Conservation (phyloP, 106 monocot genomes). For the Dendrobium chrysotoxum region DNA sequence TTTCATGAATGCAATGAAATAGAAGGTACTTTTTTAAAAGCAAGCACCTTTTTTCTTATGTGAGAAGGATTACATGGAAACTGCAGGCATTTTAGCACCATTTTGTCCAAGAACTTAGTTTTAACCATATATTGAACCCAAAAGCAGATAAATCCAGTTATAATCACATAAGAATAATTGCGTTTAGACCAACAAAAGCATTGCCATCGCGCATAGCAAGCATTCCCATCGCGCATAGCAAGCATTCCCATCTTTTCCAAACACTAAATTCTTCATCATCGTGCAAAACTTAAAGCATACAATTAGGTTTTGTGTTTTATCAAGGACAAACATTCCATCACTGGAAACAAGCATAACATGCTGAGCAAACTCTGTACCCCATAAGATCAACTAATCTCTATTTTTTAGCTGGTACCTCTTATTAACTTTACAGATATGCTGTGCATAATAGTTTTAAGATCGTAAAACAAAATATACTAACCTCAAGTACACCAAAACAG, state of each 20-base stretch:
- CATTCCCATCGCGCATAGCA: no score
- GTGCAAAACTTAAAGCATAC: not conserved
- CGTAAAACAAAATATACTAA: not conserved
- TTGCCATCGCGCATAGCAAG: no score
- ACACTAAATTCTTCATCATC: no score
- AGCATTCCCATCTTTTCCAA: no score
- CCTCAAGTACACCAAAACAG: not conserved
- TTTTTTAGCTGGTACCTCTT: not conserved
- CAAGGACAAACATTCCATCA: not conserved
- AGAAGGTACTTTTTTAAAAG: not conserved
- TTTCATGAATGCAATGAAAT: not conserved
- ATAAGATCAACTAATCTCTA: not conserved
- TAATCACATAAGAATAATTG: no score
- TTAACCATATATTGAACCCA: no score
- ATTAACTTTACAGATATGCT: not conserved
- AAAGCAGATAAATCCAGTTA: no score
- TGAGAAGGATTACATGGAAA: not conserved
- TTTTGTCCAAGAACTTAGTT: not conserved
- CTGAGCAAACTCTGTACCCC: not conserved
- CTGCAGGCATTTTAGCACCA: not conserved
- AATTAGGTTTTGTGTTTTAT: not conserved
- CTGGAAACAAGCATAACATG: not conserved
- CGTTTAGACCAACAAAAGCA: no score
- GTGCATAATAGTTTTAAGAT: not conserved
- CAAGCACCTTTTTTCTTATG: not conserved